These are phyloP conservation scores for Myriosclerotinia curreyana DNA, from an alignment of 2,329 filamentous ascomycete genomes.

Conservation along the genomic window DNA sequence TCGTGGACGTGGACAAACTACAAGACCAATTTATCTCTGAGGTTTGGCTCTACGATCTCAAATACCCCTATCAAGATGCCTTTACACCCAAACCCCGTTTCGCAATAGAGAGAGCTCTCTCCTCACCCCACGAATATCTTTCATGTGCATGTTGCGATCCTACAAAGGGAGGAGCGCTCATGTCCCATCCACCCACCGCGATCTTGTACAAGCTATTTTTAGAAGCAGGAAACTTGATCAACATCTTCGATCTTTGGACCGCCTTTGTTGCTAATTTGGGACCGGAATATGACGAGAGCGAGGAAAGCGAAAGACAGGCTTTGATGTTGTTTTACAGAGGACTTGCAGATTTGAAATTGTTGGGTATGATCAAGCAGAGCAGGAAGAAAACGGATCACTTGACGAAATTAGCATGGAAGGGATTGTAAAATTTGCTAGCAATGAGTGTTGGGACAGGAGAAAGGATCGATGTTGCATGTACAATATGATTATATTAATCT, in stretches of 20 bases:
- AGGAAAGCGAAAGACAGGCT: conserved; percentile 52
- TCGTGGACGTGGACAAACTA: conserved; percentile 42
- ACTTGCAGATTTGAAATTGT: conserved; percentile 76
- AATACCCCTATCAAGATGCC: conserved; percentile 66
- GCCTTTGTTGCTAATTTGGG: conserved; percentile 65
- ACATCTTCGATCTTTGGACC: conserved; percentile 75
- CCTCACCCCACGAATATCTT: conserved; percentile 73
- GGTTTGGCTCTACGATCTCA: conserved; percentile 71
- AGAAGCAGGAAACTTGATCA: conserved; percentile 73
- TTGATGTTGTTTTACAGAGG: conserved; percentile 81
- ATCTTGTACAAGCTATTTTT: conserved; percentile 77
- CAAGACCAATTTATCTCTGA: conserved; percentile 62
- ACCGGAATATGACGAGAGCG: conserved; percentile 33
- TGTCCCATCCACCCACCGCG: conserved; percentile 66
- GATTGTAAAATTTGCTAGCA: conserved; percentile 50
- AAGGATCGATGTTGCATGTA: neutral
- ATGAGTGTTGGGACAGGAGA: neutral
- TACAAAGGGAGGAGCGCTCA: conserved; percentile 49
- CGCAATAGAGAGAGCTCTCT: conserved; percentile 68
- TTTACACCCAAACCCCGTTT: conserved; percentile 71
- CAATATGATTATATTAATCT: conserved; percentile 7
- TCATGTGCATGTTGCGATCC: conserved; percentile 65
- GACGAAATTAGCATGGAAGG: conserved; percentile 78
- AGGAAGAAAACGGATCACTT: conserved; percentile 92
- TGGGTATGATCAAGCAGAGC: conserved; percentile 86